A percentile compares a stretch with the other conserved stretches of the same genome.
phyloP scores from a whole-genome alignment of 1,284 basidiomycete genomes.

The Flammula alnicola region DNA sequence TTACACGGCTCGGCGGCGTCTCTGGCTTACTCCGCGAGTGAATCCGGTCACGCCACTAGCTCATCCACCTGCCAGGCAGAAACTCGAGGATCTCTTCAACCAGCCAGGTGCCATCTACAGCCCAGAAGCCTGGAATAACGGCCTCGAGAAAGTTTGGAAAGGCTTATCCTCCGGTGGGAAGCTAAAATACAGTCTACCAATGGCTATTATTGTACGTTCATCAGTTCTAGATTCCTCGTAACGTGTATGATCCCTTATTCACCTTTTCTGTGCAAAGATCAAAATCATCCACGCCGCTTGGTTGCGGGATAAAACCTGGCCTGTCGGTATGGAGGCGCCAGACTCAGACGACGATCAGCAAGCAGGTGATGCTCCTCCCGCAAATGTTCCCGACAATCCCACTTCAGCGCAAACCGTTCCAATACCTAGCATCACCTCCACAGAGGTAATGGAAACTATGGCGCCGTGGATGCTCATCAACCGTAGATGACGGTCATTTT shows the following conservation, averaged over 20 bases:
- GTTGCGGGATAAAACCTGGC: slow-evolving; percentile 78
- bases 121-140: slow-evolving; percentile 59
- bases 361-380: slow-evolving; percentile 4
- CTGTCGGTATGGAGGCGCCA: slow-evolving; percentile 55
- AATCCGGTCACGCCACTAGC: slow-evolving; percentile 27
- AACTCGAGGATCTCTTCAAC: slow-evolving; percentile 58
- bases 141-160: slow-evolving; percentile 66
- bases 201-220: slow-evolving; percentile 62
- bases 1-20: slow-evolving; percentile 61
- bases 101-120: slow-evolving; percentile 50
- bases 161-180: slow-evolving; percentile 58
- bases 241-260: slow-evolving; percentile 12
- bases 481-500: neutral
- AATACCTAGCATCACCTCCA: slow-evolving; percentile 1
- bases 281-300: slow-evolving; percentile 74
- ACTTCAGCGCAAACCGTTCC: neutral
- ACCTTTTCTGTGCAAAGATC: slow-evolving; percentile 52
- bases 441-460: slow-evolving; percentile 9
- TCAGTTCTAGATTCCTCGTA: slow-evolving; percentile 9
- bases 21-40: slow-evolving; percentile 55
- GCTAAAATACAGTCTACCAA: slow-evolving; percentile 61
- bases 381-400: neutral
- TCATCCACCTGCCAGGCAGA: slow-evolving; percentile 46
- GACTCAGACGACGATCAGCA: slow-evolving; percentile 59
- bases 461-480: neutral